Evolutionary conservation across 179 eudicot genomes (phyloP).

Genomic region (Beta corolliflora): DNA sequence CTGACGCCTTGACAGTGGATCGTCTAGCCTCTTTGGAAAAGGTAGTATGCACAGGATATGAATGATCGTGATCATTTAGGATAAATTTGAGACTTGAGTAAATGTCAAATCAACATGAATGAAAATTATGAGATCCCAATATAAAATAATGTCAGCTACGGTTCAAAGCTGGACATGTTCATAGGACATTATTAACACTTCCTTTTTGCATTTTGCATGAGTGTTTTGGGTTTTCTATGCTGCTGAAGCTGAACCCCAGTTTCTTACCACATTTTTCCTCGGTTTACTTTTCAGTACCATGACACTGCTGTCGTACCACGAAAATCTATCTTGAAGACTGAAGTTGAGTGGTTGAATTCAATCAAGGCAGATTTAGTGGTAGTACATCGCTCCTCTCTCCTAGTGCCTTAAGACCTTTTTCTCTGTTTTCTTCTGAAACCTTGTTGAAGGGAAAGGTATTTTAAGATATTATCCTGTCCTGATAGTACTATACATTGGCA

Average conservation of each 20-base stretch:
- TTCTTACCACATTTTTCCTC: constrained; percentile 12
- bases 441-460: neutral
- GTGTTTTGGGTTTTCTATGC: neutral
- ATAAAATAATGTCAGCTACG: neutral
- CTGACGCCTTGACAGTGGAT: constrained; percentile 98
- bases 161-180: neutral
- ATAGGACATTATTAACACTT: neutral
- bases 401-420: neutral
- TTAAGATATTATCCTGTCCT: neutral
- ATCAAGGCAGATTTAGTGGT: constrained; percentile 99
- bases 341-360: constrained; percentile 94
- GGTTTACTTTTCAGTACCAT: constrained; percentile 57
- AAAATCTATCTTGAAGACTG: constrained; percentile 74
- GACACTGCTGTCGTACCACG: constrained; percentile 99
- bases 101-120: neutral
- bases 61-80: neutral
- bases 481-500: neutral
- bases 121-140: neutral
- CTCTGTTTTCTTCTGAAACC: neutral
- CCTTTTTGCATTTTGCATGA: neutral
- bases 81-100: neutral
- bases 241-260: constrained; percentile 3
- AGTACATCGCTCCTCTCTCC: constrained; percentile 20
- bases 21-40: constrained; percentile 96
- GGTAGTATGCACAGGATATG: constrained; percentile 40